Evolutionary conservation across 2,329 filamentous ascomycete species (phyloP).

Genomic region (Helicocarpus griseus): DNA sequence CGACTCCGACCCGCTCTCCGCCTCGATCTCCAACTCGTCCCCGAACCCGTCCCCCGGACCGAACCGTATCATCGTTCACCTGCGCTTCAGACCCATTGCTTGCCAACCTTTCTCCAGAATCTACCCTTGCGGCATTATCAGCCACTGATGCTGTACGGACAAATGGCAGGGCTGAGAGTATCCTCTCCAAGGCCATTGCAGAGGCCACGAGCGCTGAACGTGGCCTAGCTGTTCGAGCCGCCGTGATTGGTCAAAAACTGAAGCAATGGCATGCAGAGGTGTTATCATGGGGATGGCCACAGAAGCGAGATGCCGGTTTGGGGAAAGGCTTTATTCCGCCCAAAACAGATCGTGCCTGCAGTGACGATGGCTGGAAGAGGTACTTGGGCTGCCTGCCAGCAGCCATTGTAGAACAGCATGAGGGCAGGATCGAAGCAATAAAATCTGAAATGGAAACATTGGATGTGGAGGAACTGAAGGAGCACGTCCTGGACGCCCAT

Average conservation of each 20-base stretch:
- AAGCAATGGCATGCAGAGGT: conserved; percentile 51
- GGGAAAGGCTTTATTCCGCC: conserved; percentile 32
- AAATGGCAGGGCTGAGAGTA: conserved; percentile 30
- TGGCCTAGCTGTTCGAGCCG: conserved; percentile 49
- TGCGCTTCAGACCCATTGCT: conserved; percentile 39
- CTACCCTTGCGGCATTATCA: conserved; percentile 42
- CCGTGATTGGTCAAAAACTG: conserved; percentile 49
- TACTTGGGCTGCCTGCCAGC: conserved; percentile 65
- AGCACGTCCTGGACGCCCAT: conserved; percentile 73
- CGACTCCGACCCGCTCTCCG: conserved; percentile 16
- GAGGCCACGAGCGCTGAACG: conserved; percentile 47
- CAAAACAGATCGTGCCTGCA: neutral
- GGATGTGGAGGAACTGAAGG: conserved; percentile 67
- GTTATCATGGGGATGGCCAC: conserved; percentile 50
- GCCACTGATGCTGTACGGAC: conserved; percentile 32
- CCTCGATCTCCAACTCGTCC: conserved; percentile 24
- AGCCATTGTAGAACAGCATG: conserved; percentile 56
- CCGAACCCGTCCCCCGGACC: conserved; percentile 30
- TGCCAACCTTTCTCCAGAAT: conserved; percentile 44
- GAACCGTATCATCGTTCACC: conserved; percentile 26
- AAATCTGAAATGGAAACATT: conserved; percentile 36
- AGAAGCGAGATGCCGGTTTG: conserved; percentile 23
- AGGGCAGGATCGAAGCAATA: conserved; percentile 66
- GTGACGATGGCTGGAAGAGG: conserved; percentile 14
- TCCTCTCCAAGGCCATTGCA: conserved; percentile 42